These are phyloP conservation scores for Chlorella sp. DNA, from an alignment of 139 green algal genomes.

Conservation along the genomic window DNA sequence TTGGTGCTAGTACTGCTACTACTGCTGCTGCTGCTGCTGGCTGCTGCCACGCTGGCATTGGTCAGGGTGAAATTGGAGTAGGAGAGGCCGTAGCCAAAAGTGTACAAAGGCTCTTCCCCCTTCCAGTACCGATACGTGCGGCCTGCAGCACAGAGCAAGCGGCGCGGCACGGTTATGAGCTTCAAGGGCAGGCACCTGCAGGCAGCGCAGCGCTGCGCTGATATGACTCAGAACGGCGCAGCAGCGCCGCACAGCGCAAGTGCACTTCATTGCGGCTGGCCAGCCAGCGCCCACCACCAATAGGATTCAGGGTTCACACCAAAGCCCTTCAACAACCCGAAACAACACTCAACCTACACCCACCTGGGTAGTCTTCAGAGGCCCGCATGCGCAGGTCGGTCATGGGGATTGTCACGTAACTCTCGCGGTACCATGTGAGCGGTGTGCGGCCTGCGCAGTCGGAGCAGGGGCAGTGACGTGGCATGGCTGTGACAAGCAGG, in stretches of 20 bases:
- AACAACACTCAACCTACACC: too few relatives aligned
- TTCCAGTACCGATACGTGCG: slow-evolving; percentile 41
- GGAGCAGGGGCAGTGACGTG: too few relatives aligned
- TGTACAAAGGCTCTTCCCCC: slow-evolving; percentile 27
- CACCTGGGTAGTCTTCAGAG: slow-evolving; percentile 4
- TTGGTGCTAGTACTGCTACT: neutral
- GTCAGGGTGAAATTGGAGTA: slow-evolving; percentile 39
- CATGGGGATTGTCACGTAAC: neutral
- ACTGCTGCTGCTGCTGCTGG: neutral
- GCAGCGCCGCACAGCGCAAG: neutral
- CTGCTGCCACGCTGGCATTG: neutral
- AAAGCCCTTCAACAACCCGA: too few relatives aligned
- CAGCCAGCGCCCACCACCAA: too few relatives aligned
- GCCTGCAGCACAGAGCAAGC: neutral
- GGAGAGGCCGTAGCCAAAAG: slow-evolving; percentile 47
- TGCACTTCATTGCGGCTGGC: too few relatives aligned
- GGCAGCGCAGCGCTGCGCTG: neutral
- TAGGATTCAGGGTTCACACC: too few relatives aligned
- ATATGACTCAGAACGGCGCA: neutral
- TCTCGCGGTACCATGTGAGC: neutral
- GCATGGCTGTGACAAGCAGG: neutral
- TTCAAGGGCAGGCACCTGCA: neutral
- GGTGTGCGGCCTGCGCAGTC: neutral
- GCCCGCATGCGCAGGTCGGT: slow-evolving; percentile 44
- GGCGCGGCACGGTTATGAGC: neutral